Percentiles rank a stretch among this genome's conserved stretches.
These are phyloP conservation scores for Naganishia antarctica DNA, from an alignment of 768 basidiomycete species.

Conservation along the genomic window DNA sequence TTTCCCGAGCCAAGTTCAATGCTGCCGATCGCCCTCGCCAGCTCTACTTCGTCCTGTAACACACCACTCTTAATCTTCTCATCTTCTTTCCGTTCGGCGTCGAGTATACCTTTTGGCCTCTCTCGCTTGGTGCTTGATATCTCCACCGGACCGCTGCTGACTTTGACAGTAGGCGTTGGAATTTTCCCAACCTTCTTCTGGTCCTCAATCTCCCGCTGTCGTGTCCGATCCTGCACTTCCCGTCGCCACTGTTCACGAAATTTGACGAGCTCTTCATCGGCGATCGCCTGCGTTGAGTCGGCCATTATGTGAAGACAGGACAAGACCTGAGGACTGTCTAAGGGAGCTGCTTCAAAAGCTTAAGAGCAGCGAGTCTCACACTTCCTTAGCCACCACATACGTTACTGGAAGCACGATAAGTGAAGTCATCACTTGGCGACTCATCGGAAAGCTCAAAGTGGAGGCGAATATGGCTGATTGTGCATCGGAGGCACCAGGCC, in stretches of 20 bases:
- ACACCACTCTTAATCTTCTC: slow-evolving; percentile 7
- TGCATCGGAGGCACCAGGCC: no score
- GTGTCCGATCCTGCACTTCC: slow-evolving; percentile 29
- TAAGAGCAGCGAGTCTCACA: no score
- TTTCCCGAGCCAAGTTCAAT: not conserved
- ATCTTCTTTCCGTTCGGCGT: not conserved
- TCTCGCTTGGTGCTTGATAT: not conserved
- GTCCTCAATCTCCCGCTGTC: not conserved
- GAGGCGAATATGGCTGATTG: no score
- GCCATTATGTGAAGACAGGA: not conserved
- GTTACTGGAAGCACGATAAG: no score
- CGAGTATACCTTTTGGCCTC: slow-evolving; percentile 9
- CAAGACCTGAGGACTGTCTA: no score
- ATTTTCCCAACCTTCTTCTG: not conserved
- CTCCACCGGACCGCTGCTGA: not conserved
- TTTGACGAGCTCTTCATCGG: slow-evolving; percentile 34
- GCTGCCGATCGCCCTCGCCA: not conserved
- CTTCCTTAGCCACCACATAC: no score
- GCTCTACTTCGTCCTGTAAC: slow-evolving; percentile 8
- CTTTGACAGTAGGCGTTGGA: not conserved
- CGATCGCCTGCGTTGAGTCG: not conserved
- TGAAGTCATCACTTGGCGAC: no score
- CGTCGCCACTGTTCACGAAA: slow-evolving; percentile 39
- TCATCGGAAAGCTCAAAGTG: no score
- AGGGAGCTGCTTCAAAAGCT: no score